phyloP scores from a whole-genome alignment of 257 asterid species.

The Haberlea rhodopensis region DNA sequence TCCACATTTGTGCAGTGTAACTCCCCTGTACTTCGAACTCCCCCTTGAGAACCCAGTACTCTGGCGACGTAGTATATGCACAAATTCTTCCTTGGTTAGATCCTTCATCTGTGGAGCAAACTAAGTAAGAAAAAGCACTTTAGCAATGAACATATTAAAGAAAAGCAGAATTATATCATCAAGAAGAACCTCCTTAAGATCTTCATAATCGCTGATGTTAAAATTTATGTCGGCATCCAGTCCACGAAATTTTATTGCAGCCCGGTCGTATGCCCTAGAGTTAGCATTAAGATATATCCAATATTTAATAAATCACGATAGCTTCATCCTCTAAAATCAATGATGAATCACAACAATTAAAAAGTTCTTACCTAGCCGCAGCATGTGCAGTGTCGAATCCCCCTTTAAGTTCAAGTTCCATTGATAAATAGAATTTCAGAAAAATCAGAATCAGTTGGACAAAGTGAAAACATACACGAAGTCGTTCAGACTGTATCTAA shows the following conservation, averaged over 20 bases:
- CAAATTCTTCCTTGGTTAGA: conserved; percentile 88
- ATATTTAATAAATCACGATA: conserved; percentile 5
- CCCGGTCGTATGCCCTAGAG: conserved; percentile 91
- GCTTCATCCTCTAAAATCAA: conserved; percentile 14
- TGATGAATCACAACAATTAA: conserved; percentile 14
- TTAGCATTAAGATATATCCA: conserved; percentile 21
- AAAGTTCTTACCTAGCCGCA: conserved; percentile 75
- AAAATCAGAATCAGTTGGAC: conserved; percentile 17
- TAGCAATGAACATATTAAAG: not conserved
- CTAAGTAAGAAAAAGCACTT: conserved; percentile 23
- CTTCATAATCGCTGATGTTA: conserved; percentile 69
- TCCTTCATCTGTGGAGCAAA: conserved; percentile 58
- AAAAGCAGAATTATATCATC: conserved; percentile 6
- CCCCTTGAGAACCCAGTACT: conserved; percentile 96
- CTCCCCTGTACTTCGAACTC: conserved; percentile 91
- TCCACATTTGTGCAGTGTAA: conserved; percentile 94
- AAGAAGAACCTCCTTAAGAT: conserved; percentile 63
- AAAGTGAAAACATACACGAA: conserved; percentile 17
- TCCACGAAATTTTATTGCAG: conserved; percentile 92
- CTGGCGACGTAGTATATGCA: conserved; percentile 90
- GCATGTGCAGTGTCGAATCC: conserved; percentile 98
- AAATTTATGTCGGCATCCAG: conserved; percentile 92
- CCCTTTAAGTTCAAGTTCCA: conserved; percentile 44
- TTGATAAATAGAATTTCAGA: conserved; percentile 20
- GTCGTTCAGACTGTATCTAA: conserved; percentile 4